Evolutionary conservation across 768 basidiomycete species (phyloP).

Genomic region (Russula griseocarnosa): DNA sequence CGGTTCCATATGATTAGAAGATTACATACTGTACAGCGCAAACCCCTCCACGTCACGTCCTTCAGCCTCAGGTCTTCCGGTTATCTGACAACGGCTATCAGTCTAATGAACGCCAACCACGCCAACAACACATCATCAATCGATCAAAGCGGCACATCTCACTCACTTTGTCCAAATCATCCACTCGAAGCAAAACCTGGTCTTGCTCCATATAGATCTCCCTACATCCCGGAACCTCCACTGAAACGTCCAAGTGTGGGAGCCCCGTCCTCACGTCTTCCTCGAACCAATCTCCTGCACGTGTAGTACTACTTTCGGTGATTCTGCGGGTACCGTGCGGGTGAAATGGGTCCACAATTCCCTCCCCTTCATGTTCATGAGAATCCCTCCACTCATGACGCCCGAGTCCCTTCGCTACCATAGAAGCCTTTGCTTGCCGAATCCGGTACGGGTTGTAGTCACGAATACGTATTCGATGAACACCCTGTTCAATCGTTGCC

Average conservation of each 20-base stretch:
- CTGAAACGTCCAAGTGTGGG: neutral
- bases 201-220: conserved; percentile 13
- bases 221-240: neutral
- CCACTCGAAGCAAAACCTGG: conserved; percentile 2
- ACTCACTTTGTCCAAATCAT: conserved; percentile 1
- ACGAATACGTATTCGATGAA: conserved; percentile 1
- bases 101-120: neutral
- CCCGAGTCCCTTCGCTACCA: neutral
- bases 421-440: neutral
- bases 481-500: neutral
- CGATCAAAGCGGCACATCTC: neutral
- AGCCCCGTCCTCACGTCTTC: conserved; percentile 5
- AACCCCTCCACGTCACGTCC: neutral
- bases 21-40: neutral
- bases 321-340: neutral
- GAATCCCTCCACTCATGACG: neutral
- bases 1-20: neutral
- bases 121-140: neutral
- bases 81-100: conserved; percentile 1
- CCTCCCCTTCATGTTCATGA: neutral
- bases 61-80: neutral
- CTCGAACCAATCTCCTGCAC: neutral
- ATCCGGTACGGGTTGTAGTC: conserved; percentile 10
- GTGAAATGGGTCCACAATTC: neutral
- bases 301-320: neutral